Evolutionary conservation across 2,329 filamentous ascomycete species (phyloP), one percentile per base, ranked within the genome.

Genomic region (Fusarium setosum): DNA sequence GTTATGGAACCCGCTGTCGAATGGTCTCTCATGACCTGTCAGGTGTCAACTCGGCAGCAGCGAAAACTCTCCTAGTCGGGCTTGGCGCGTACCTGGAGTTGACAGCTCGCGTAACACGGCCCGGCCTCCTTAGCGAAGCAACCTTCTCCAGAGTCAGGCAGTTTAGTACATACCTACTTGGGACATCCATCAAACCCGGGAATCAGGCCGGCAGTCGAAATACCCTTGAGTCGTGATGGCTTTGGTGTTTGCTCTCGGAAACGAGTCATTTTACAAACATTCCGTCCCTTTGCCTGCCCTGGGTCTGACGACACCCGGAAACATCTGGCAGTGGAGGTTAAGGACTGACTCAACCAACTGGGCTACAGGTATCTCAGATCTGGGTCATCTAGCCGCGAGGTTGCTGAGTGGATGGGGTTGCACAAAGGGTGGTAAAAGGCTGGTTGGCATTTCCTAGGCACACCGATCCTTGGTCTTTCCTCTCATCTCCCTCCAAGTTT

Each of bases 91-190:
- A 21, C 9, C 32, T 38, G 47, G 20, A 56, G 21, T 35, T 67
- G 63, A 67, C 42, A 64, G 51, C 41, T 67, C 54, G 34, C 21
- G 37, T 64, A 53, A 24, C 48, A 67, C 55, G 32, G 48, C 17
- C 31, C 20, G 34, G 23, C 26, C 24, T 29, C 21, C n/a, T n/a
- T n/a, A n/a, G n/a, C n/a, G n/a, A 51, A 40, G 41, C 32, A 34
- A n/a, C 34, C 42, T 49, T 49, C 21, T 29, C 18, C 9, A 21
- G 17, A n/a, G n/a, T n/a, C n/a, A n/a, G n/a, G n/a, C n/a, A n/a
- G n/a, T n/a, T 31, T 44, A n/a, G 20, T 10, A 31, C 24, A 44
- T 15, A 44, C 10, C 24, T 26, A 31, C 41, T n/a, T 26, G n/a
- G 29, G 15, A 32, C 17, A 20, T 8, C 11, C n/a, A 18, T 5